Conservation (phyloP, 495 filamentous ascomycete species). For the Xylaria castorea region DNA sequence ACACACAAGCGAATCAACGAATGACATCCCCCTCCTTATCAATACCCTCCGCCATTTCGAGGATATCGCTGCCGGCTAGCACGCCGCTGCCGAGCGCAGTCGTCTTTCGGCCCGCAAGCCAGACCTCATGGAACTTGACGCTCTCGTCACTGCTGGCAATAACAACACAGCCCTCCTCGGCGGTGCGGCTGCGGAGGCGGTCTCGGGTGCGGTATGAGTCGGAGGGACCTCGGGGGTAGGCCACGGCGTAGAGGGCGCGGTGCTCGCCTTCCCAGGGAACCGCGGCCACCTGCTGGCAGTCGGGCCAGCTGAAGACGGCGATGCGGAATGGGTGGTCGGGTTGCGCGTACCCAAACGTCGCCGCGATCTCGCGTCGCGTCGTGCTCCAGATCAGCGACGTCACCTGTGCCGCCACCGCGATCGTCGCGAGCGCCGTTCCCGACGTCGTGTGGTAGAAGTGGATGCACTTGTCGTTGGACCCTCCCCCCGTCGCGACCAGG, state of each 20-base stretch:
- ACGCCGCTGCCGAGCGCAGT: slow-evolving; percentile 66
- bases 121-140: slow-evolving; percentile 96
- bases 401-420: slow-evolving; percentile 91
- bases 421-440: slow-evolving; percentile 85
- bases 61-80: slow-evolving; percentile 84
- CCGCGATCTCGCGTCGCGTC: slow-evolving; percentile 83
- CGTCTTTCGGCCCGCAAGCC: slow-evolving; percentile 69
- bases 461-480: slow-evolving; percentile 91
- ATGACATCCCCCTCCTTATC: slow-evolving; percentile 74
- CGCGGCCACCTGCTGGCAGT: slow-evolving; percentile 84
- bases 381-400: slow-evolving; percentile 92
- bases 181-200: slow-evolving; percentile 56
- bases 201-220: slow-evolving; percentile 42
- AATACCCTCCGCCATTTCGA: slow-evolving; percentile 84
- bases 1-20: slow-evolving; percentile 47
- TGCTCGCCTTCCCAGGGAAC: slow-evolving; percentile 89
- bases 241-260: slow-evolving; percentile 76
- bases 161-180: slow-evolving; percentile 90
- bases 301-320: slow-evolving; percentile 95
- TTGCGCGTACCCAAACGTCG: slow-evolving; percentile 94
- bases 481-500: slow-evolving; percentile 89
- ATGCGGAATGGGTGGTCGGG: slow-evolving; percentile 91
- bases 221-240: slow-evolving; percentile 68
- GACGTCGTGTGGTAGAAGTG: slow-evolving; percentile 93
- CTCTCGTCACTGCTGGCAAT: slow-evolving; percentile 93